Evolutionary conservation across 352 stramenopile genomes (phyloP).

Genomic region (Phytophthora syringae): DNA sequence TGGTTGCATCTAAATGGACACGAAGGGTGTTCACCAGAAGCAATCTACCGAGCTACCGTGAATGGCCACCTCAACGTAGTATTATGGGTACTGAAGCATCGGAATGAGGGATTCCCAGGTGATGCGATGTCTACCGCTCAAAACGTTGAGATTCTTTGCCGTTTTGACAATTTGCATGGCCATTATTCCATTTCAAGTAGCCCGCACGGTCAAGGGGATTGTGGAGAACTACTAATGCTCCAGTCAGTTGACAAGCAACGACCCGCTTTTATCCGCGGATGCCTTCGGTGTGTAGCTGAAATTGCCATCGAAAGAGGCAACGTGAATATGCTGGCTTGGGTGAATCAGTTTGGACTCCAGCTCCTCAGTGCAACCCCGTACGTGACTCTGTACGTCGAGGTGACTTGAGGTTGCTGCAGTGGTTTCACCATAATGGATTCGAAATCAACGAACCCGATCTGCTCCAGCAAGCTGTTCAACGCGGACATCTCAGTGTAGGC

Average conservation of each 20-base stretch:
- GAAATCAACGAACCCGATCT: not conserved
- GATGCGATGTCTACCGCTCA: not conserved
- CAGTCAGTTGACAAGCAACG: not conserved
- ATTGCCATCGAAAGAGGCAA: not conserved
- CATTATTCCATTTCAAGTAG: not conserved
- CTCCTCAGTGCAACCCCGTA: not conserved
- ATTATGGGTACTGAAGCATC: not conserved
- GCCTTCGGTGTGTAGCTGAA: not conserved
- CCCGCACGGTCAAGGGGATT: not conserved
- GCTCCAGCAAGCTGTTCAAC: not conserved
- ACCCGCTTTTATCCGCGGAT: not conserved
- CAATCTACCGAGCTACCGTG: not conserved
- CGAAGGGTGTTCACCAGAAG: not conserved
- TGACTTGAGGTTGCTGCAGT: not conserved
- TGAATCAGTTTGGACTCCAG: conserved; percentile 2
- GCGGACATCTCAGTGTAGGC: not conserved
- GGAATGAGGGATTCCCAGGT: not conserved
- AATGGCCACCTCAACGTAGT: not conserved
- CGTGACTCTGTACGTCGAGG: not conserved
- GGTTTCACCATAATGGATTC: conserved; percentile 1
- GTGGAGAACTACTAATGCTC: not conserved
- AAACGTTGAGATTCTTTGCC: not conserved
- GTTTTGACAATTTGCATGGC: not conserved
- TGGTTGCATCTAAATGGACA: not conserved
- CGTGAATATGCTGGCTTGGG: not conserved